A percentile compares a stretch with the other conserved stretches of the same genome.
Evolutionary conservation across 108 stramenopile genomes (phyloP).

Genomic region (Seminavis robusta): DNA sequence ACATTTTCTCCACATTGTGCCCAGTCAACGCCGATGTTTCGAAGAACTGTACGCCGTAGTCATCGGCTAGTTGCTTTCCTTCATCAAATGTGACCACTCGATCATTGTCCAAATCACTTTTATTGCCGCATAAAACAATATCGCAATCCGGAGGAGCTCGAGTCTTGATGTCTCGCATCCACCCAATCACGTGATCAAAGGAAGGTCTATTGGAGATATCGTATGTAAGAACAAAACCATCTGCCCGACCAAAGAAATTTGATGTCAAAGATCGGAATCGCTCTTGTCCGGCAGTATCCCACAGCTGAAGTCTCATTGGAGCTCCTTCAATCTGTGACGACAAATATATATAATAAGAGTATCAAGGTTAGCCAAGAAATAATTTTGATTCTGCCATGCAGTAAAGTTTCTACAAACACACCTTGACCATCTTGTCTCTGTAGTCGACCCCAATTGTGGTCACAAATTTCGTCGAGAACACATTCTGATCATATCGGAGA

Average conservation of each 20-base stretch:
- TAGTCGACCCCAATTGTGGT: constrained; percentile 96
- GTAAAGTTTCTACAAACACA: constrained; percentile 10
- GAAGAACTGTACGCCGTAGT: constrained; percentile 94
- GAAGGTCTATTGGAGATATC: constrained; percentile 87
- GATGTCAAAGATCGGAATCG: constrained; percentile 90
- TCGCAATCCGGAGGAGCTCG: constrained; percentile 88
- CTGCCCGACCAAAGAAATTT: constrained; percentile 92
- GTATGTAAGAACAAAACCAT: constrained; percentile 91
- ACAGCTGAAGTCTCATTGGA: constrained; percentile 85
- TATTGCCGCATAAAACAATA: constrained; percentile 86
- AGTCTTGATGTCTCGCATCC: constrained; percentile 91
- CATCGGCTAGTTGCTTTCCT: constrained; percentile 85
- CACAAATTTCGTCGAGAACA: constrained; percentile 90
- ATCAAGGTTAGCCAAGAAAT: not conserved
- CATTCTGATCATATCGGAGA: constrained; percentile 88
- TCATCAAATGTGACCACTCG: constrained; percentile 79
- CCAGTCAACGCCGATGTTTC: constrained; percentile 96
- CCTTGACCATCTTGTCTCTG: constrained; percentile 92
- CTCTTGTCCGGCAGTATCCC: constrained; percentile 97
- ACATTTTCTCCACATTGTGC: constrained; percentile 89
- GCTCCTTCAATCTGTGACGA: constrained; percentile 84
- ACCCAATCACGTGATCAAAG: constrained; percentile 91
- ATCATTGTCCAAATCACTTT: constrained; percentile 80
- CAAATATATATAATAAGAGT: not conserved
- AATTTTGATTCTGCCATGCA: not conserved